A percentile compares a stretch with the other conserved stretches of the same genome.
phyloP scores from a whole-genome alignment of 148 eudicot species.

The Camellia sinensis region DNA sequence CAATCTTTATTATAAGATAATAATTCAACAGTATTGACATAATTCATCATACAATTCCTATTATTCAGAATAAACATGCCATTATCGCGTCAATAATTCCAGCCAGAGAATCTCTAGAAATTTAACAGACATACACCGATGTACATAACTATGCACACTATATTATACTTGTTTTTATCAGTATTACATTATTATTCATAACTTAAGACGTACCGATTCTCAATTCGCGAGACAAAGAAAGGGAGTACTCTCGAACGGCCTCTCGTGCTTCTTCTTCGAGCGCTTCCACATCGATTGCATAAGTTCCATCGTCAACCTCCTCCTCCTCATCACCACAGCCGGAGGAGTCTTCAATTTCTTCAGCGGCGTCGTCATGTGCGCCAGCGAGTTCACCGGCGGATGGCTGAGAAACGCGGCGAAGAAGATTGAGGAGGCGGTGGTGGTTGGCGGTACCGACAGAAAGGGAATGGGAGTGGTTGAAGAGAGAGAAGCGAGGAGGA shows the following conservation, averaged over 20 bases:
- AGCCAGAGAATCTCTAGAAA: background rate
- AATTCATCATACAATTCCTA: background rate
- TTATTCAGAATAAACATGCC: background rate
- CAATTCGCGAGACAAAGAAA: slow-evolving; percentile 54
- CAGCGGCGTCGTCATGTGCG: slow-evolving; percentile 12
- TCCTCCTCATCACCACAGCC: slow-evolving; percentile 24
- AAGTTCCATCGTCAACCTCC: slow-evolving; percentile 31
- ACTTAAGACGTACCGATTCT: slow-evolving; percentile 49
- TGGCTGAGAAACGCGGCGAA: slow-evolving; percentile 23
- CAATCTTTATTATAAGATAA: background rate
- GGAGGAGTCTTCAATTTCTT: slow-evolving; percentile 33
- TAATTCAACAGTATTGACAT: background rate
- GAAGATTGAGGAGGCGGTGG: slow-evolving; percentile 22
- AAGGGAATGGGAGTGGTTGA: slow-evolving; percentile 21
- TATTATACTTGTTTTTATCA: too few relatives aligned
- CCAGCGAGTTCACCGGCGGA: background rate
- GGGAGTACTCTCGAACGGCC: slow-evolving; percentile 54
- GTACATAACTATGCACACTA: too few relatives aligned
- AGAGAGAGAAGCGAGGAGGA: slow-evolving; percentile 13
- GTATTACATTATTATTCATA: background rate
- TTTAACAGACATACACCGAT: too few relatives aligned
- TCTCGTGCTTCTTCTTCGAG: slow-evolving; percentile 66
- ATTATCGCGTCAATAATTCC: background rate
- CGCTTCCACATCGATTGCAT: slow-evolving; percentile 48
- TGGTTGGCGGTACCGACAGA: slow-evolving; percentile 20